phyloP scores from a whole-genome alignment of 805 yeast genomes.

The Yarrowia bubula region DNA sequence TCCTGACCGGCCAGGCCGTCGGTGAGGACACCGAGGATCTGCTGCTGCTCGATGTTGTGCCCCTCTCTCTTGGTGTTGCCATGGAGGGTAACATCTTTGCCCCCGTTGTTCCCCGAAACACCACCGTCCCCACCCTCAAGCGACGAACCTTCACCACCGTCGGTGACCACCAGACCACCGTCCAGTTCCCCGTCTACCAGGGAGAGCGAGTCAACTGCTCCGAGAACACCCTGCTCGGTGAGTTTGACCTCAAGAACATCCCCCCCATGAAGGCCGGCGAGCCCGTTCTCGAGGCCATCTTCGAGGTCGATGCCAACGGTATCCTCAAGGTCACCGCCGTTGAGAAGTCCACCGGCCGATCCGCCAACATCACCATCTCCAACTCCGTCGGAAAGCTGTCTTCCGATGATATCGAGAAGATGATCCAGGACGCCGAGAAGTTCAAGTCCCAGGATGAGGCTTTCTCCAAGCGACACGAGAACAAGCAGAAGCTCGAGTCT shows the following conservation, averaged over 20 bases:
- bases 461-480: constrained; percentile 99
- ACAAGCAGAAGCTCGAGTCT: constrained; percentile 98
- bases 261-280: constrained; percentile 99
- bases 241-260: constrained; percentile 95
- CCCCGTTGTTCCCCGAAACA: constrained; percentile 98
- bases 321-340: constrained; percentile 98
- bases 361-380: constrained; percentile 97
- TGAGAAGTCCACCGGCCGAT: constrained; percentile 98
- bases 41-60: constrained; percentile 94
- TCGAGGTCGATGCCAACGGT: constrained; percentile 99
- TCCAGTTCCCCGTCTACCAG: constrained; percentile 98
- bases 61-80: constrained; percentile 98
- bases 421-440: constrained; percentile 98
- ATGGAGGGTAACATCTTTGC: constrained; percentile 99
- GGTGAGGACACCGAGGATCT: constrained; percentile 93
- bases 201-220: constrained; percentile 99
- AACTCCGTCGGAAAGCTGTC: constrained; percentile 99
- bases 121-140: constrained; percentile 98
- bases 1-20: constrained; percentile 88
- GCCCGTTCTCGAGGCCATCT: constrained; percentile 98
- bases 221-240: constrained; percentile 97
- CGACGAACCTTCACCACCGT: constrained; percentile 98
- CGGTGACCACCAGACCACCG: constrained; percentile 98
- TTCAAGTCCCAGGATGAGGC: constrained; percentile 99
- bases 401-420: constrained; percentile 94